A percentile compares a stretch with the other conserved stretches of the same genome.
phyloP scores from a whole-genome alignment of 1,284 basidiomycete species.

The Laetiporus sulphureus region DNA sequence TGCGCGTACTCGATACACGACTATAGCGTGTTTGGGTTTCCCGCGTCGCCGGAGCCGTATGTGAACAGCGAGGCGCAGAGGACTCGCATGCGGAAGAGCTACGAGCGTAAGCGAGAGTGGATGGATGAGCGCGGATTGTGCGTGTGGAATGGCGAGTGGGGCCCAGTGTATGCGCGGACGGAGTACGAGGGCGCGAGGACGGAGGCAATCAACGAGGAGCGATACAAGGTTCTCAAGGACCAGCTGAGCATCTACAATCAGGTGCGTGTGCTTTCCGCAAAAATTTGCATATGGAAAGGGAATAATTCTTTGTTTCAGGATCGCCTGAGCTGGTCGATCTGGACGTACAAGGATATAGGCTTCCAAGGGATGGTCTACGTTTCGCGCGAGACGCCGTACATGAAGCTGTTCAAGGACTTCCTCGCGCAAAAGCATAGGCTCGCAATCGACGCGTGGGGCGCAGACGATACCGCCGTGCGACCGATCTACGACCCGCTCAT shows the following conservation, averaged over 20 bases:
- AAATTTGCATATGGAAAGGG: not conserved
- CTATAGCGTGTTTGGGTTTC: constrained; percentile 68
- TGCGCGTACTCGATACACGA: constrained; percentile 78
- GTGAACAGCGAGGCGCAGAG: constrained; percentile 45
- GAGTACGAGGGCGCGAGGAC: constrained; percentile 54
- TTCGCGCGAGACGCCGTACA: constrained; percentile 62
- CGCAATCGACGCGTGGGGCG: constrained; percentile 62
- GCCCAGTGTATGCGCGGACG: constrained; percentile 56
- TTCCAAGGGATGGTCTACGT: constrained; percentile 81
- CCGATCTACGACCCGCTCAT: constrained; percentile 51
- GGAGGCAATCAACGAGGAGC: constrained; percentile 59
- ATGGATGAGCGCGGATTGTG: constrained; percentile 59
- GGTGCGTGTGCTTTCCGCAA: constrained; percentile 23
- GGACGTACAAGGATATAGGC: constrained; percentile 83
- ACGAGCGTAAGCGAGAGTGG: constrained; percentile 64
- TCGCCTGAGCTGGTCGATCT: constrained; percentile 73
- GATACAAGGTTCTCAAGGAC: constrained; percentile 60
- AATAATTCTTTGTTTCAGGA: constrained; percentile 35
- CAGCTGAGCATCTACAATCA: constrained; percentile 71
- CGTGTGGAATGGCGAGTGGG: constrained; percentile 79
- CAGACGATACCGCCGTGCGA: constrained; percentile 41
- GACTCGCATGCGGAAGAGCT: constrained; percentile 42
- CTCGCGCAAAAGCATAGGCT: constrained; percentile 57
- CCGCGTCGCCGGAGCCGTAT: constrained; percentile 46
- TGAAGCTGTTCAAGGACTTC: constrained; percentile 55